Percentiles rank a stretch among this genome's conserved stretches.
These are phyloP conservation scores for Cadophora luteo-olivacea DNA, from an alignment of 2,329 filamentous ascomycete species.

Conservation along the genomic window DNA sequence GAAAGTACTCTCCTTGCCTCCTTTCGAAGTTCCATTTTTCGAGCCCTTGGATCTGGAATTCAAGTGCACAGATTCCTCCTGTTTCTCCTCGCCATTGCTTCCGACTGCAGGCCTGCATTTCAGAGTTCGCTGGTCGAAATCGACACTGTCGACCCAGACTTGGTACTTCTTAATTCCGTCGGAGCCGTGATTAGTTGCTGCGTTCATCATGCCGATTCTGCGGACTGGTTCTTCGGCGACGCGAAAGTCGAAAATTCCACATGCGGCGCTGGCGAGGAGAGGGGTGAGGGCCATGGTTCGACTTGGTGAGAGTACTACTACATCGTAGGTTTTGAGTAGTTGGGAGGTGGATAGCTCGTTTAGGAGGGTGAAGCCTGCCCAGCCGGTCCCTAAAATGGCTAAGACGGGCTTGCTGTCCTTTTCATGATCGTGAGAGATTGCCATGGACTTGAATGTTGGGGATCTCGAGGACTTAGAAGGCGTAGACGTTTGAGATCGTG, in stretches of 20 bases:
- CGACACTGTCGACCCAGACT: conserved; percentile 48
- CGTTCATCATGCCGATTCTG: conserved; percentile 37
- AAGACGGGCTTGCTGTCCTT: conserved; percentile 25
- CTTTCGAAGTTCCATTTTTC: conserved; percentile 28
- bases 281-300: conserved; percentile 53
- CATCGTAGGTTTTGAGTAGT: conserved; percentile 42
- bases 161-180: conserved; percentile 48
- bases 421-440: background rate
- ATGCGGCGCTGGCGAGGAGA: conserved; percentile 52
- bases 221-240: conserved; percentile 53
- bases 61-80: background rate
- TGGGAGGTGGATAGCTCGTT: conserved; percentile 45
- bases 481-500: conserved; percentile 16
- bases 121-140: conserved; percentile 46
- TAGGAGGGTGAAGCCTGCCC: conserved; percentile 49
- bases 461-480: background rate
- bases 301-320: conserved; percentile 51
- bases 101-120: conserved; percentile 47
- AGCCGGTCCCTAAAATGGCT: conserved; percentile 48
- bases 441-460: background rate
- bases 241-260: conserved; percentile 52
- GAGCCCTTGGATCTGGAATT: background rate
- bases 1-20: conserved; percentile 40
- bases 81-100: conserved; percentile 28
- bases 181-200: background rate